phyloP scores from a whole-genome alignment of 2,329 filamentous ascomycete species.

The Ophiostoma sp. region DNA sequence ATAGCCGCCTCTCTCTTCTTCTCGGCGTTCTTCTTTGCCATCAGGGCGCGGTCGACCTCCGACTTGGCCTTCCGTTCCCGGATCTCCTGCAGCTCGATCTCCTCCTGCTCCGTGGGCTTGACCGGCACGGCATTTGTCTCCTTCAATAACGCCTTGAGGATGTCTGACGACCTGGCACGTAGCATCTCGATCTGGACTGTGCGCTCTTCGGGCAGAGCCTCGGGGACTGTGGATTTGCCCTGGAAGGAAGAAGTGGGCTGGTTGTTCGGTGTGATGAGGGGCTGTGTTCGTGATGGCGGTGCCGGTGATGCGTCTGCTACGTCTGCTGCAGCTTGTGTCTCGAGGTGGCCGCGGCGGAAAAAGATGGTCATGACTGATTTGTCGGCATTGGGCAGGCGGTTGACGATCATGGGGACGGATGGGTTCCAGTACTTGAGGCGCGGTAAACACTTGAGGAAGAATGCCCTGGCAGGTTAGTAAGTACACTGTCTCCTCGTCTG shows the following conservation, averaged over 20 bases:
- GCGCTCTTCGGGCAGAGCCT: slow-evolving; percentile 45
- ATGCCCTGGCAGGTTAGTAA: slow-evolving; percentile 55
- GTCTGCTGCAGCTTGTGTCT: not conserved
- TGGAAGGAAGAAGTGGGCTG: slow-evolving; percentile 45
- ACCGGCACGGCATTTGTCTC: slow-evolving; percentile 57
- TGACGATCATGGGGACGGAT: slow-evolving; percentile 72
- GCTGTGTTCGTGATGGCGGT: slow-evolving; percentile 12
- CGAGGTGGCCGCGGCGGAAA: slow-evolving; percentile 40
- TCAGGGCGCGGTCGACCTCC: slow-evolving; percentile 49
- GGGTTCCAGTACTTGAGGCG: slow-evolving; percentile 95
- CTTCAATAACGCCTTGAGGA: slow-evolving; percentile 56
- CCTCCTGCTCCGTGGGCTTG: slow-evolving; percentile 55
- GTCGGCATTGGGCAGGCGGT: slow-evolving; percentile 56
- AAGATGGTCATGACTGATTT: slow-evolving; percentile 62
- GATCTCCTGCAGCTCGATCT: slow-evolving; percentile 55
- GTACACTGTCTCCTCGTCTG: not conserved
- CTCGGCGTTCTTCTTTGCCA: slow-evolving; percentile 49
- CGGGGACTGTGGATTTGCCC: slow-evolving; percentile 45
- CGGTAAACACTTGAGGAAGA: slow-evolving; percentile 78
- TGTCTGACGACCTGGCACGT: slow-evolving; percentile 53
- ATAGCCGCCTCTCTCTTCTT: slow-evolving; percentile 58
- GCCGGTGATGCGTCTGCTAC: not conserved
- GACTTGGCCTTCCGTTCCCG: slow-evolving; percentile 49
- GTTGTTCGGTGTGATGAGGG: slow-evolving; percentile 28
- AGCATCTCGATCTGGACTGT: slow-evolving; percentile 59